Evolutionary conservation across 1,284 basidiomycete genomes (phyloP).

Genomic region (Cutaneotrichosporon cyanovorans): DNA sequence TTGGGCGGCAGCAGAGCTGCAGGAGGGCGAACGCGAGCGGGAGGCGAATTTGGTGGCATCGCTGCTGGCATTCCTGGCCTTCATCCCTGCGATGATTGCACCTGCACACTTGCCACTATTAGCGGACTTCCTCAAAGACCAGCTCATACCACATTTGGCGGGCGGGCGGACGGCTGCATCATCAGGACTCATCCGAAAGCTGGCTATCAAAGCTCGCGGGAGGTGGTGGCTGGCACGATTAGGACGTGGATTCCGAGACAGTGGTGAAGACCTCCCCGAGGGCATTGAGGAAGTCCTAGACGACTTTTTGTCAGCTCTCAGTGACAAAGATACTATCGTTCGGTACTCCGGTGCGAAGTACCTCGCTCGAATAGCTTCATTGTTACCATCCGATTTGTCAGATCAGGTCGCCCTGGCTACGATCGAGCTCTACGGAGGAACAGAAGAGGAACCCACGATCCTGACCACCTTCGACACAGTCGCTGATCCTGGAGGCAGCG

Average conservation of each 20-base stretch:
- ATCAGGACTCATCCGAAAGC: conserved; percentile 39
- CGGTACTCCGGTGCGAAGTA: conserved; percentile 94
- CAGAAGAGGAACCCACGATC: conserved; percentile 39
- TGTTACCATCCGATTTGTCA: conserved; percentile 66
- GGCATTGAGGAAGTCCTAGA: conserved; percentile 70
- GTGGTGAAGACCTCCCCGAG: conserved; percentile 66
- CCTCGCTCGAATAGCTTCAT: conserved; percentile 72
- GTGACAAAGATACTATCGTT: conserved; percentile 92
- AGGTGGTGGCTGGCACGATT: conserved; percentile 41
- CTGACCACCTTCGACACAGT: conserved; percentile 31
- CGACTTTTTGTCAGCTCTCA: conserved; percentile 64
- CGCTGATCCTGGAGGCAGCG: conserved; percentile 52
- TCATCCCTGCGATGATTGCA: conserved; percentile 33
- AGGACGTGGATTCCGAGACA: conserved; percentile 9
- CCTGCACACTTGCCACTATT: conserved; percentile 31
- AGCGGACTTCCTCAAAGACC: conserved; percentile 22
- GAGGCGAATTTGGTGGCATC: conserved; percentile 33
- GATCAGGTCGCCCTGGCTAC: conserved; percentile 75
- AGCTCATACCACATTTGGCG: conserved; percentile 33
- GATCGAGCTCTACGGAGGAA: conserved; percentile 56
- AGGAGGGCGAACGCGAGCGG: conserved; percentile 32
- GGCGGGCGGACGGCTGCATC: conserved; percentile 34
- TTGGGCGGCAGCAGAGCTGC: conserved; percentile 30
- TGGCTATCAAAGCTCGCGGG: conserved; percentile 41
- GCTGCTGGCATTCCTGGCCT: conserved; percentile 33